These are phyloP conservation scores for Phialophora tarda DNA, from an alignment of 2,329 filamentous ascomycete species.

Conservation along the genomic window DNA sequence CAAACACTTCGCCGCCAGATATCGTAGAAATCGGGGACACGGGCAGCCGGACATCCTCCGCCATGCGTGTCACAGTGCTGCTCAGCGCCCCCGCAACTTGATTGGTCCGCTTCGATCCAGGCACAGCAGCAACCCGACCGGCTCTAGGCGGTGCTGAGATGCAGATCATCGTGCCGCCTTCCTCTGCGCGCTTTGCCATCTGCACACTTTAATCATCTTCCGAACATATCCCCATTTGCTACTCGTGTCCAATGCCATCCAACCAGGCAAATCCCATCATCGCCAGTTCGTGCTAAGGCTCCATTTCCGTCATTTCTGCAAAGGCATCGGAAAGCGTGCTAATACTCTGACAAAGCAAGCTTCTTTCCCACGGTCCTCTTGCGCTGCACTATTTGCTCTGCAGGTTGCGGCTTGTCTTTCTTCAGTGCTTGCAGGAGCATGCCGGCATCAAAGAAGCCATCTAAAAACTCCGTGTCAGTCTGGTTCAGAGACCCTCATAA, in stretches of 20 bases:
- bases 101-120: constrained; percentile 36
- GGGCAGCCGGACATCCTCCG: not conserved
- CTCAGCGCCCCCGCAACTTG: not conserved
- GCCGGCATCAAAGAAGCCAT: constrained; percentile 96
- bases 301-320: not conserved
- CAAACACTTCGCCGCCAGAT: not conserved
- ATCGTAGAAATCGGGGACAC: constrained; percentile 2
- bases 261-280: constrained; percentile 14
- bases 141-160: constrained; percentile 15
- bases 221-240: constrained; percentile 23
- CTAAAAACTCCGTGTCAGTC: constrained; percentile 57
- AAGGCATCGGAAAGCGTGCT: constrained; percentile 1
- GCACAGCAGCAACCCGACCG: constrained; percentile 27
- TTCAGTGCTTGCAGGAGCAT: constrained; percentile 75
- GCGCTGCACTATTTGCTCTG: constrained; percentile 39
- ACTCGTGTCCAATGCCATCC: constrained; percentile 4
- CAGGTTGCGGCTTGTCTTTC: constrained; percentile 46
- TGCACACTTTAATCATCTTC: constrained; percentile 20
- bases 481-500: constrained; percentile 27
- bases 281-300: constrained; percentile 1
- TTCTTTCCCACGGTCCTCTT: constrained; percentile 56
- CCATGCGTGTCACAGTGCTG: constrained; percentile 10
- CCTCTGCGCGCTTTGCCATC: not conserved
- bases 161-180: constrained; percentile 26
- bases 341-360: constrained; percentile 55